phyloP scores from a whole-genome alignment of 352 stramenopile species.

The Globisporangium emineosum region DNA sequence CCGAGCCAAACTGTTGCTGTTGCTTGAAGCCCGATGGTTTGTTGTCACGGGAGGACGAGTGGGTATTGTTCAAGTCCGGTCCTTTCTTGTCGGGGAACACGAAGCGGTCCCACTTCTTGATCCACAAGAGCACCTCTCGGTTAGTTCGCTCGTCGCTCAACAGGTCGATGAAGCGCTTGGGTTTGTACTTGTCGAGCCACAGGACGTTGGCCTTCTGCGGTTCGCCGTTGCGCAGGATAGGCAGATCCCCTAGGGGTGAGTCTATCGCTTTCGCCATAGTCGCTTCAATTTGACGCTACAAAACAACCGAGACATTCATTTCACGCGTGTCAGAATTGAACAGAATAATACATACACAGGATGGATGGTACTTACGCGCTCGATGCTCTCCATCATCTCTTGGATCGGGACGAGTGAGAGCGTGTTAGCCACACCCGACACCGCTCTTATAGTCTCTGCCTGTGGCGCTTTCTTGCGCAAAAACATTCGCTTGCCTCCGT shows the following conservation, averaged over 20 bases:
- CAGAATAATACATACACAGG: background rate
- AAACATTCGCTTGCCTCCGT: conserved; percentile 52
- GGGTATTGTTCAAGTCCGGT: too few species aligned
- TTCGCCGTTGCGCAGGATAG: background rate
- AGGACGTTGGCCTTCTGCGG: conserved; percentile 41
- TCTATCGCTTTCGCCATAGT: conserved; percentile 31
- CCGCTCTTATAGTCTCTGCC: conserved; percentile 15
- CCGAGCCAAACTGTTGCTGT: conserved; percentile 7
- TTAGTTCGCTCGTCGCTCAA: conserved; percentile 97
- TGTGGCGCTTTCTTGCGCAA: conserved; percentile 49
- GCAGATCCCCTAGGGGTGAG: background rate
- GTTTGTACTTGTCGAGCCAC: conserved; percentile 98
- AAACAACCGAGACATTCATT: background rate
- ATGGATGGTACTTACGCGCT: conserved; percentile 29
- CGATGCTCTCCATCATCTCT: conserved; percentile 54
- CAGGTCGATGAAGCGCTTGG: conserved; percentile 91
- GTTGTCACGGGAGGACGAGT: too few species aligned
- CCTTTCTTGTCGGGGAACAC: conserved; percentile 88
- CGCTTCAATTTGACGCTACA: conserved; percentile 68
- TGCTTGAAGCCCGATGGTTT: conserved; percentile 12
- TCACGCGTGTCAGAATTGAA: background rate
- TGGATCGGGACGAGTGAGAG: conserved; percentile 48
- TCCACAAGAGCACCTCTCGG: conserved; percentile 92
- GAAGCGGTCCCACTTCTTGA: conserved; percentile 95
- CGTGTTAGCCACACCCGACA: conserved; percentile 13